Percentiles rank a stretch among this genome's conserved stretches.
Evolutionary conservation across 805 yeast species (phyloP).

Genomic region (Deakozyma indianensis): DNA sequence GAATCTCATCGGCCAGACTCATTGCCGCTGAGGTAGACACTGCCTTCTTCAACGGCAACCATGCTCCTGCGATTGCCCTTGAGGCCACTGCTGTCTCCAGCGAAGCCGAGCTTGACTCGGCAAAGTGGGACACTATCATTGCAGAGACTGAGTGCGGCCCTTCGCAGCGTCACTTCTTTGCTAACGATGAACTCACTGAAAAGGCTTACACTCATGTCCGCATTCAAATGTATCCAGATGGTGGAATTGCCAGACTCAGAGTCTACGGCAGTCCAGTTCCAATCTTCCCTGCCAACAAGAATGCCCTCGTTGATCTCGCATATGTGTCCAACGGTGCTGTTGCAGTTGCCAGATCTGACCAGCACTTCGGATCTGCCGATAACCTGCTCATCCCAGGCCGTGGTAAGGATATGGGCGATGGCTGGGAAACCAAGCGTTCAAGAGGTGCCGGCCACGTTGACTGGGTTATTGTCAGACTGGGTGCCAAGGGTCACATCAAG

Average conservation of each 20-base stretch:
- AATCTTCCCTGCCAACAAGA: slow-evolving; percentile 35
- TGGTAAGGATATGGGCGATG: slow-evolving; percentile 94
- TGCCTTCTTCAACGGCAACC: slow-evolving; percentile 88
- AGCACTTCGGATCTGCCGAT: slow-evolving; percentile 88
- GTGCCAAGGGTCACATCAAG: slow-evolving; percentile 42
- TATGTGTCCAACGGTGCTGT: slow-evolving; percentile 80
- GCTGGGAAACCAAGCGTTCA: slow-evolving; percentile 95
- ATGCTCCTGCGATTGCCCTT: slow-evolving; percentile 80
- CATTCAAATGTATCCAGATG: slow-evolving; percentile 91
- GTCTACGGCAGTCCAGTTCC: slow-evolving; percentile 75
- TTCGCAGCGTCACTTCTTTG: slow-evolving; percentile 62
- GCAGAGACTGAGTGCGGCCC: slow-evolving; percentile 78
- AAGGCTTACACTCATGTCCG: slow-evolving; percentile 63
- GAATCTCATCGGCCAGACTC: slow-evolving; percentile 67
- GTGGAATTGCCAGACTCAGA: slow-evolving; percentile 93
- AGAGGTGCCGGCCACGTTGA: slow-evolving; percentile 74
- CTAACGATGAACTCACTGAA: slow-evolving; percentile 40
- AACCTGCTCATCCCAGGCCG: slow-evolving; percentile 85
- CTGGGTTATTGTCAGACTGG: slow-evolving; percentile 79
- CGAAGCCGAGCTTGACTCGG: slow-evolving; percentile 20
- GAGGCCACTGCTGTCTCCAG: slow-evolving; percentile 34
- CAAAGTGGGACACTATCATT: slow-evolving; percentile 59
- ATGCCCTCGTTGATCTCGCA: slow-evolving; percentile 54
- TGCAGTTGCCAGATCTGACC: slow-evolving; percentile 70
- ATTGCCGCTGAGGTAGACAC: slow-evolving; percentile 87